Conservation (phyloP, 2,329 filamentous ascomycete genomes). For the Epichloe coenophiala region DNA sequence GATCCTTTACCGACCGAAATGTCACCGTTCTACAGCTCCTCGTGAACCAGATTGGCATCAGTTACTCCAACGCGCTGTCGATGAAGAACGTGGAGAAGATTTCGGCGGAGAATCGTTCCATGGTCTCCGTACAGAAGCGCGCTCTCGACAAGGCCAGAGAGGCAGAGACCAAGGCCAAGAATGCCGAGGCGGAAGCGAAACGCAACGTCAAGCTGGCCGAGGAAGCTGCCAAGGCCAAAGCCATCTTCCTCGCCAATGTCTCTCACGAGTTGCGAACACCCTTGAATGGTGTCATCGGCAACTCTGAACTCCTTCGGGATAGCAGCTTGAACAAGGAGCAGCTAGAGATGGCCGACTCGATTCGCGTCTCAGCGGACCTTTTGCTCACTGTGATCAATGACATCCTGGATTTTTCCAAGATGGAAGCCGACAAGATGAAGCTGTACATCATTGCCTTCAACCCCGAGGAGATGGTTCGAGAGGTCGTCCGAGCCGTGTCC, state of each 20-base stretch:
- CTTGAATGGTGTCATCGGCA: constrained; percentile 79
- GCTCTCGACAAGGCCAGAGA: constrained; percentile 59
- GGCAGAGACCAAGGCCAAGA: constrained; percentile 63
- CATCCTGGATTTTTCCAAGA: constrained; percentile 89
- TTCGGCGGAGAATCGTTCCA: constrained; percentile 62
- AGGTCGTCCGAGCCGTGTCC: constrained; percentile 51
- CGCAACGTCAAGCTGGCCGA: constrained; percentile 71
- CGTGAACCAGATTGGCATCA: constrained; percentile 66
- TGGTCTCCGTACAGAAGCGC: constrained; percentile 64
- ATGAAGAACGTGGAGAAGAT: constrained; percentile 64
- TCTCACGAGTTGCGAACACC: constrained; percentile 73
- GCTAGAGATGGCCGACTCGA: constrained; percentile 75
- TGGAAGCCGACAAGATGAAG: constrained; percentile 79
- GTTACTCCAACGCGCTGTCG: constrained; percentile 53
- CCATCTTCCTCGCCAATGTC: constrained; percentile 67
- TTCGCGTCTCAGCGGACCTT: constrained; percentile 73
- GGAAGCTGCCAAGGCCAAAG: constrained; percentile 71
- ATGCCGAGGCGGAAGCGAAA: constrained; percentile 62
- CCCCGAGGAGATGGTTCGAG: constrained; percentile 51
- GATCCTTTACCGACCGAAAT: constrained; percentile 64
- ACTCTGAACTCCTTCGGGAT: constrained; percentile 70
- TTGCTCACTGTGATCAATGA: constrained; percentile 90
- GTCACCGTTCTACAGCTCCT: constrained; percentile 54
- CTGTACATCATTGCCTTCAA: constrained; percentile 60
- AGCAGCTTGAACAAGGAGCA: constrained; percentile 64